phyloP scores from a whole-genome alignment of 2,329 filamentous ascomycete species.

The Daldinia eschscholtzii region DNA sequence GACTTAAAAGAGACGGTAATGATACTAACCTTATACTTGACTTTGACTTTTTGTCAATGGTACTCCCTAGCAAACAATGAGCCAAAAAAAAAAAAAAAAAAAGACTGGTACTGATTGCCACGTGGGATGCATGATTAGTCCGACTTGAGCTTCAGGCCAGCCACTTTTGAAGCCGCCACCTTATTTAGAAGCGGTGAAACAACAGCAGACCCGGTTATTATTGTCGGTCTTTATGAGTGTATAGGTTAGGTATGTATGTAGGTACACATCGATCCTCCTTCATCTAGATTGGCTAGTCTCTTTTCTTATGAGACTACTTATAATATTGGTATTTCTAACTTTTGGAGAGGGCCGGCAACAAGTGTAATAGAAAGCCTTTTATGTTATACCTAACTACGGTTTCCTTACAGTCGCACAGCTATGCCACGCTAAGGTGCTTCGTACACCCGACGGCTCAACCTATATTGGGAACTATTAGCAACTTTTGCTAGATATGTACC shows the following conservation, averaged over 20 bases:
- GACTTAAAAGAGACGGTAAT: neutral
- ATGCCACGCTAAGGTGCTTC: too few relatives aligned
- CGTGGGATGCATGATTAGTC: neutral
- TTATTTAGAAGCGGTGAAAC: slow-evolving; percentile 2
- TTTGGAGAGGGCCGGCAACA: too few relatives aligned
- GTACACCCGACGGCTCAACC: too few relatives aligned
- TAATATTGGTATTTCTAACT: neutral
- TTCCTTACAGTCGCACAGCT: too few relatives aligned
- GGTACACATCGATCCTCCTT: neutral
- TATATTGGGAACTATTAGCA: neutral
- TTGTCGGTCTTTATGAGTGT: neutral
- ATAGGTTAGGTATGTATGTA: neutral
- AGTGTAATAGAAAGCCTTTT: too few relatives aligned
- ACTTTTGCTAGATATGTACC: neutral
- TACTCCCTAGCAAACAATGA: neutral
- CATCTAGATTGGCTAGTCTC: neutral
- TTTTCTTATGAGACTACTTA: neutral
- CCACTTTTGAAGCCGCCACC: neutral
- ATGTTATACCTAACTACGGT: too few relatives aligned
- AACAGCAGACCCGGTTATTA: neutral
- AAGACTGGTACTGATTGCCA: neutral
- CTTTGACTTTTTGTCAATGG: neutral
- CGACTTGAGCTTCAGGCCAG: neutral
- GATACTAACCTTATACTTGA: neutral
- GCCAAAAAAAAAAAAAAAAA: neutral